A percentile compares a stretch with the other conserved stretches of the same genome.
These are phyloP conservation scores for Scleromitrula shiraiana DNA, from an alignment of 2,329 filamentous ascomycete species.

Conservation along the genomic window DNA sequence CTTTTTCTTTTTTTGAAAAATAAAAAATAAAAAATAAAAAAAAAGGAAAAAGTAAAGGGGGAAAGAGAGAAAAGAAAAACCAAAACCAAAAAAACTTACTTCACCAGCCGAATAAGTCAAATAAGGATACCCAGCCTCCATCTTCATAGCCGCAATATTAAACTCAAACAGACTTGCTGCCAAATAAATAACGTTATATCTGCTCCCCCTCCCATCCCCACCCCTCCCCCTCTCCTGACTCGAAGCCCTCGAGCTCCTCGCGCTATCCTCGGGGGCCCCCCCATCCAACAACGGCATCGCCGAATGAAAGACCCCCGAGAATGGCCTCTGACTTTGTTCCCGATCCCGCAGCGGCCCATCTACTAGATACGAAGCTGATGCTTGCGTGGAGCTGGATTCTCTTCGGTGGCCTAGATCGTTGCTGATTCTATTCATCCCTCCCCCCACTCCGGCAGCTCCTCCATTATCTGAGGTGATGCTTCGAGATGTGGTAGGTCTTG, in stretches of 20 bases:
- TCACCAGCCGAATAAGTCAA: conserved; percentile 92
- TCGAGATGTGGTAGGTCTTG: conserved; percentile 51
- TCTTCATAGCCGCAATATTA: conserved; percentile 85
- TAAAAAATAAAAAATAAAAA: no score
- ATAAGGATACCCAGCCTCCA: conserved; percentile 92
- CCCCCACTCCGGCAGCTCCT: no score
- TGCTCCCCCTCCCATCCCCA: no score
- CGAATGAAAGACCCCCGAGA: conserved; percentile 77
- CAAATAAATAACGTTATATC: conserved; percentile 75
- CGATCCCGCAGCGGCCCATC: conserved; percentile 22
- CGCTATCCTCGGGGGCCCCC: conserved; percentile 44
- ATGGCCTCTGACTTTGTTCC: conserved; percentile 39
- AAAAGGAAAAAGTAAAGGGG: no score
- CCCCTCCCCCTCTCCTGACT: conserved; percentile 46
- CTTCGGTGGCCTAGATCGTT: conserved; percentile 42
- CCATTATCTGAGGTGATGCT: conserved; percentile 47
- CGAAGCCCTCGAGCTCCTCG: conserved; percentile 49
- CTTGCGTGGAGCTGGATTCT: conserved; percentile 49
- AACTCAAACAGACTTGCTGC: conserved; percentile 95
- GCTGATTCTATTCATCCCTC: conserved; percentile 41
- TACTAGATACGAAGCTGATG: conserved; percentile 37
- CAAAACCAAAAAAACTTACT: conserved; percentile 45
- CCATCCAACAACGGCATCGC: conserved; percentile 73
- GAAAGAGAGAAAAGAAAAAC: no score
- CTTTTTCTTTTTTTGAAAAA: no score